Evolutionary conservation across 345 rosid genomes (phyloP), one percentile per base, ranked within the genome.

Genomic region (Rhodamnia argentea): DNA sequence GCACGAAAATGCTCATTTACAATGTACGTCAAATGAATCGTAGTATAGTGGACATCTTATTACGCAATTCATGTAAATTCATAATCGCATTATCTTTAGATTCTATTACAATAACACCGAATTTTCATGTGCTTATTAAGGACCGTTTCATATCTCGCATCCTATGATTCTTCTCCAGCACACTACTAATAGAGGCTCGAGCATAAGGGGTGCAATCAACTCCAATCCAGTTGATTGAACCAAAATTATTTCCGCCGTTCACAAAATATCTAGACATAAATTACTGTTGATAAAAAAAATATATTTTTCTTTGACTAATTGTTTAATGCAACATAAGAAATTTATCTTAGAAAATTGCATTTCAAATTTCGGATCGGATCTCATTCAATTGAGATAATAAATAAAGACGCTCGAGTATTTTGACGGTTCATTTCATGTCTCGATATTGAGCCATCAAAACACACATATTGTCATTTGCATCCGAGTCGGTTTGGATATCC

Each of bases 111-210:
- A 59, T n/a, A 59, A 59, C 14, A 58, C 9, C 5, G 1, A 2
- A 59, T 59, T 26, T 2, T 26, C 60, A 56, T 13, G 2, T 5
- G 11, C 32, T 26, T n/a, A 26, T 26, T 26, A n/a, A 13, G 32
- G 15, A 59, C 15, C 0, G n/a, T 4, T 13, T 13, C 32, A 13
- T n/a, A 59, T n/a, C 4, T 0, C 4, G 1, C 7, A 5, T 27
- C 13, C 15, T 27, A 12, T 5, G 2, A 59, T 59, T 59, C 32
- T 59, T 29, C 2, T 59, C 64, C 64, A 2, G 8, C 11, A 6
- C 0, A 59, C 13, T 26, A 59, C 3, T 14, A 3, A 58, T 59
- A 12, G 74, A 60, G 37, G 5, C 18, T 60, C 1, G 20, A n/a
- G 74, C 9, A 3, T 60, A 13, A 6, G 74, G 2, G 1, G 44